Conservation (phyloP, 139 green algal genomes). For the Micromonas commoda region DNA sequence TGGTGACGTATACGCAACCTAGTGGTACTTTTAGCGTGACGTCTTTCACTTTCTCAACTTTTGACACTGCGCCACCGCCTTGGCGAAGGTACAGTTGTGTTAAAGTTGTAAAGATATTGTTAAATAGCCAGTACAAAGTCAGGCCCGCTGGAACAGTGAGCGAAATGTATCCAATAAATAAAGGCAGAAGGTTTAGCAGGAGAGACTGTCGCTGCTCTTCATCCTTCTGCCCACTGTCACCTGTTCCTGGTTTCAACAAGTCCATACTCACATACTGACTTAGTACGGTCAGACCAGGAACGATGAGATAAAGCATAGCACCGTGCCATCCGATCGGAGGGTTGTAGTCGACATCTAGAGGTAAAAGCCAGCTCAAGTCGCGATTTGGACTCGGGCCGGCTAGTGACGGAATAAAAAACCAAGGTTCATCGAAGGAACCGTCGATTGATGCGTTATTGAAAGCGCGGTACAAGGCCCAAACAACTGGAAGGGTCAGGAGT, state of each 20-base stretch:
- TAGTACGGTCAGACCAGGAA: constrained; percentile 74
- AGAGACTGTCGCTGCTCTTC: constrained; percentile 57
- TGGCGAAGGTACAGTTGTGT: constrained; percentile 59
- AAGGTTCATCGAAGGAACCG: constrained; percentile 75
- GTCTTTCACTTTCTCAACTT: background rate
- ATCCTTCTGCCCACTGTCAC: constrained; percentile 36
- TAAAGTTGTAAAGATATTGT: constrained; percentile 87
- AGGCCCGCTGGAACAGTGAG: constrained; percentile 93
- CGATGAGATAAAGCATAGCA: constrained; percentile 73
- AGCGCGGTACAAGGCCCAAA: constrained; percentile 86
- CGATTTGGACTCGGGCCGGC: constrained; percentile 56
- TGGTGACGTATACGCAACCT: background rate
- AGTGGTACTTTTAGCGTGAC: constrained; percentile 14
- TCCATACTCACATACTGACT: constrained; percentile 25
- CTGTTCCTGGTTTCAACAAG: background rate
- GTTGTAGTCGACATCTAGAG: constrained; percentile 57
- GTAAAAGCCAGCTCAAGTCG: constrained; percentile 16
- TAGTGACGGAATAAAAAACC: constrained; percentile 89
- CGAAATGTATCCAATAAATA: constrained; percentile 93
- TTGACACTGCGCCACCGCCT: background rate
- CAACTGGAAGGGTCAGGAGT: constrained; percentile 83
- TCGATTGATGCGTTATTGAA: constrained; percentile 82
- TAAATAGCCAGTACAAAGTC: constrained; percentile 96
- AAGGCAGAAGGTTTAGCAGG: constrained; percentile 92
- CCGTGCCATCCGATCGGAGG: constrained; percentile 89